phyloP scores from a whole-genome alignment of 176 grass and related monocot species.

The Tillandsia fasciculata region DNA sequence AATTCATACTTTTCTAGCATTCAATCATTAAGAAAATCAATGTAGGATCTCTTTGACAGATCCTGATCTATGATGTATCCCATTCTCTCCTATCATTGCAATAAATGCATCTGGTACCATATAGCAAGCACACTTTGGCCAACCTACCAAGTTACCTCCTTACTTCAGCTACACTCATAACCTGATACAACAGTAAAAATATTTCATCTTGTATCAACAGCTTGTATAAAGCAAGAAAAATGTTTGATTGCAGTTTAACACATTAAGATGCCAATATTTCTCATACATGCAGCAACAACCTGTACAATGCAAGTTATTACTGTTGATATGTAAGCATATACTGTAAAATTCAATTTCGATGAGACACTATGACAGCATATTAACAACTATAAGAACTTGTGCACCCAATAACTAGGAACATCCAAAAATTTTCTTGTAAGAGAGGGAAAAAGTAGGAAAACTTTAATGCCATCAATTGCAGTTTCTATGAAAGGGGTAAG shows the following conservation, averaged over 20 bases:
- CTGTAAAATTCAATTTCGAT: no score
- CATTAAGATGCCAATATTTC: no score
- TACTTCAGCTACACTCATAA: slow-evolving; percentile 2
- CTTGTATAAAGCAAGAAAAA: neutral
- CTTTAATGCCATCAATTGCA: slow-evolving; percentile 24
- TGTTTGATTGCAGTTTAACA: no score
- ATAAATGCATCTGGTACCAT: slow-evolving; percentile 33
- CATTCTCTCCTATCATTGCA: slow-evolving; percentile 38
- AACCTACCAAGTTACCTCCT: slow-evolving; percentile 27
- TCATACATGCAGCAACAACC: no score
- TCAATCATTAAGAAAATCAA: slow-evolving; percentile 56
- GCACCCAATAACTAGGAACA: no score
- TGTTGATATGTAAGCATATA: no score
- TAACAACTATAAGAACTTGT: no score
- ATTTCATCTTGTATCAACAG: neutral
- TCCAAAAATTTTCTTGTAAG: slow-evolving; percentile 3
- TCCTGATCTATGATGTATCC: slow-evolving; percentile 28
- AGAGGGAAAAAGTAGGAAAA: slow-evolving; percentile 8
- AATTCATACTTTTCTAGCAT: slow-evolving; percentile 16
- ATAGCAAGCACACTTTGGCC: slow-evolving; percentile 16
- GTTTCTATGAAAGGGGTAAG: slow-evolving; percentile 11
- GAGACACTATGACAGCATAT: no score
- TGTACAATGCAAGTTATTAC: no score
- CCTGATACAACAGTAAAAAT: neutral
- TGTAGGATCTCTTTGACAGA: slow-evolving; percentile 45